phyloP scores from a whole-genome alignment of 805 yeast species.

The Nakazawaea wickerhamii region DNA sequence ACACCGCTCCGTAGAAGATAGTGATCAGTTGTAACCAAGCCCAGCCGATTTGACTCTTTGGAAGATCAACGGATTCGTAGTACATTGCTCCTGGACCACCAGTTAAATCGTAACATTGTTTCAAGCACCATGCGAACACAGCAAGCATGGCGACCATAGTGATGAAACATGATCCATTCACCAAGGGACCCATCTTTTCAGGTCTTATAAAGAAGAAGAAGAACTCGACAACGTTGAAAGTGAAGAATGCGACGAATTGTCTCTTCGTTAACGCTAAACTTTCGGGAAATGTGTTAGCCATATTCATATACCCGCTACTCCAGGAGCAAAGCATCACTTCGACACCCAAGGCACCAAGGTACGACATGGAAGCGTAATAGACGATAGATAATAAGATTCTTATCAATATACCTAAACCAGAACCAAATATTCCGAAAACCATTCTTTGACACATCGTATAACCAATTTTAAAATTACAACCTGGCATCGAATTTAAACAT shows the following conservation, averaged over 20 bases:
- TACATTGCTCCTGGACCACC: conserved; percentile 29
- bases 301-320: conserved; percentile 31
- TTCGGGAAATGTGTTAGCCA: conserved; percentile 35
- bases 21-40: conserved; percentile 36
- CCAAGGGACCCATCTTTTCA: conserved; percentile 24
- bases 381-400: conserved; percentile 40
- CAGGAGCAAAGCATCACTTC: conserved; percentile 32
- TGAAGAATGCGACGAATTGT: conserved; percentile 37
- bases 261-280: conserved; percentile 34
- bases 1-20: conserved; percentile 33
- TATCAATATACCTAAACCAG: conserved; percentile 36
- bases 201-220: conserved; percentile 39
- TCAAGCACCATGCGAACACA: conserved; percentile 25
- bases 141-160: conserved; percentile 31
- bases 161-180: conserved; percentile 18
- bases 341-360: conserved; percentile 40
- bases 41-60: conserved; percentile 28
- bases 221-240: conserved; percentile 39
- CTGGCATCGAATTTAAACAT: conserved; percentile 41
- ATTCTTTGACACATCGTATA: conserved; percentile 39
- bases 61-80: conserved; percentile 21
- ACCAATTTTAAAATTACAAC: conserved; percentile 45
- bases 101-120: conserved; percentile 26
- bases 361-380: conserved; percentile 42
- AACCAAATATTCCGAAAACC: conserved; percentile 43